Base-by-base conservation (phyloP, 1,139 yeast genomes). In the Yamadazyma sp. region DNA sequence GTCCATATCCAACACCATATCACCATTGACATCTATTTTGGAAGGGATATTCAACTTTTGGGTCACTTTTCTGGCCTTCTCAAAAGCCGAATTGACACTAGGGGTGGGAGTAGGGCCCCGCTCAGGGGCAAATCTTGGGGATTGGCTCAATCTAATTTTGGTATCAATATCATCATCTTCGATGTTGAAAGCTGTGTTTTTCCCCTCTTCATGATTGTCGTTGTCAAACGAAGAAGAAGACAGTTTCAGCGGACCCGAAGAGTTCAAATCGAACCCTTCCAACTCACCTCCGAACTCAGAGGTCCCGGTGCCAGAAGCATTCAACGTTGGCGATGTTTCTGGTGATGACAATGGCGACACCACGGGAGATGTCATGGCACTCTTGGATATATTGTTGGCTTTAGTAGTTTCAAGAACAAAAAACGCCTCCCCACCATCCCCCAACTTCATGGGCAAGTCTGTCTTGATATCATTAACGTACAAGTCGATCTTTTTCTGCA, bases 371-470 rank as follows among this genome's bases (percentile, higher is more conserved):
- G 98, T 89, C 49, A 88, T 77, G 45, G 88, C 75, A 47, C 87
- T 85, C 42, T 75, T 72, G 1, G 96, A 95, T 14, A 91, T 84
- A 24, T 60, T 52, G 37, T 77, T 76, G 36, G 62, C 62, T 40
- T 75, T 73, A 30, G 76, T 77, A 2, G 97, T 87, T 55, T 91
- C 96, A 65, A 92, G 91, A 36, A 92, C 98, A 58, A 92, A 92
- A 59, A 89, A 91, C 0, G 98, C 98, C 61, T 92, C 99, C 18
- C 99, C 99, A 3, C 95, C 96, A 46, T 92, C 98, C 10, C 97
- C 96, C 37, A 92, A 66, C 62, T 92, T 92, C 98, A 92, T 92
- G 10, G 96, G 96, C 41, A 91, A 69, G 51, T 87, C 84, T 0
- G 95, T 85, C 41, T 82, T 75, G 45, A 76, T 76, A 27, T 85